Percentiles rank a stretch among this genome's conserved stretches.
phyloP scores from a whole-genome alignment of 1,284 basidiomycete species.

The Pseudozyma sp. region DNA sequence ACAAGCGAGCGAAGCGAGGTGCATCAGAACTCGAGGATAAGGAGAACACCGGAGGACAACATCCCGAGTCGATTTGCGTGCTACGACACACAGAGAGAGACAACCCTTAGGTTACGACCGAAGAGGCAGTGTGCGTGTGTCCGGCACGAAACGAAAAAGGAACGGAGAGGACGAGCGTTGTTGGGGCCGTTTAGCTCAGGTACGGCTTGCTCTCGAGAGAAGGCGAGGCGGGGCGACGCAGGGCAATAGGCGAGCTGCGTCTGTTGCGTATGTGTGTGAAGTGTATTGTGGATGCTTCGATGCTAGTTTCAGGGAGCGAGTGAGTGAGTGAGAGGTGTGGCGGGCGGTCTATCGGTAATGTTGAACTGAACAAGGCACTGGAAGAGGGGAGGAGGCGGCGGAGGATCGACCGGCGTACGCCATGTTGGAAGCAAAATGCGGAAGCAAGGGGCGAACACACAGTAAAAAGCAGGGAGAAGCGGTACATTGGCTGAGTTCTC shows the following conservation, averaged over 20 bases:
- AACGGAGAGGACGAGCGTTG: neutral
- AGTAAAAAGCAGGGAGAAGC: neutral
- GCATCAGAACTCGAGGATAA: constrained; percentile 13
- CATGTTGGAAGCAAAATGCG: constrained; percentile 1
- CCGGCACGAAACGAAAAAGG: too few relatives aligned
- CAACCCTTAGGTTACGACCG: too few relatives aligned
- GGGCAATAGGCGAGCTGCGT: neutral
- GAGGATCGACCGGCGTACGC: neutral
- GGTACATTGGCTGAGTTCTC: neutral
- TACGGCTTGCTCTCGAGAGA: neutral
- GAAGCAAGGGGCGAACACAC: constrained; percentile 4
- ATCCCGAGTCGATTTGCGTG: neutral
- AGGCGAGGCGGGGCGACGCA: neutral
- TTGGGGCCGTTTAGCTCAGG: constrained; percentile 2
- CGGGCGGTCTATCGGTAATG: neutral
- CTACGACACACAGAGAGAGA: neutral
- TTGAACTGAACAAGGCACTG: neutral
- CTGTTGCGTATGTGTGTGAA: constrained; percentile 2
- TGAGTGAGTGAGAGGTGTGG: neutral
- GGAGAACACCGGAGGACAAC: constrained; percentile 12
- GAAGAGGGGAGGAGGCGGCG: neutral
- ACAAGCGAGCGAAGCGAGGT: constrained; percentile 46
- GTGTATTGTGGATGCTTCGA: neutral
- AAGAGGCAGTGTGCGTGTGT: too few relatives aligned
- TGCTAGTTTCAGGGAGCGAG: neutral